phyloP scores from a whole-genome alignment of 805 yeast genomes.

The Myxozyma sirexii region DNA sequence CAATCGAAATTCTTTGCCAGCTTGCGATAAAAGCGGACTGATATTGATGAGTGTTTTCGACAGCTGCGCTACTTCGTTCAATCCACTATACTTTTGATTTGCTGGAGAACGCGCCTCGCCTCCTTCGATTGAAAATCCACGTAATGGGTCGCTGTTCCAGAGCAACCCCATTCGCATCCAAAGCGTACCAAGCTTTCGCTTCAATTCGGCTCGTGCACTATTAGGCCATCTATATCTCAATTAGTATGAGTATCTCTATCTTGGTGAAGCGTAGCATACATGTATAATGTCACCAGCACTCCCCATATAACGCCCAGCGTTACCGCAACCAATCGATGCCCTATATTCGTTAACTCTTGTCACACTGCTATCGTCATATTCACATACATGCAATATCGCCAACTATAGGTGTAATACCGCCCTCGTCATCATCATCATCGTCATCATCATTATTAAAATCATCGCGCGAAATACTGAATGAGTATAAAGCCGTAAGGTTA shows the following conservation, averaged over 20 bases:
- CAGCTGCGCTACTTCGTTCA: conserved; percentile 22
- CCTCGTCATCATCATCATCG: conserved; percentile 61
- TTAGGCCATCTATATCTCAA: conserved; percentile 53
- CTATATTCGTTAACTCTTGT: neutral
- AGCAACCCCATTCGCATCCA: conserved; percentile 82
- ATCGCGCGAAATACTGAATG: conserved; percentile 64
- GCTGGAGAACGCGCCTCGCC: neutral
- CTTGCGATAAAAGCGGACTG: conserved; percentile 32
- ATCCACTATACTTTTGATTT: conserved; percentile 2
- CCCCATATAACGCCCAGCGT: conserved; percentile 79
- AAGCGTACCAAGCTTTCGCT: conserved; percentile 63
- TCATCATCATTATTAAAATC: conserved; percentile 47
- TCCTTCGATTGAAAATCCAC: neutral
- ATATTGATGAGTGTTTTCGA: conserved; percentile 34
- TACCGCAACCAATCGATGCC: conserved; percentile 76
- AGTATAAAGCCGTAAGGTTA: conserved; percentile 75
- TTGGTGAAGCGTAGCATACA: conserved; percentile 52
- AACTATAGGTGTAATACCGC: conserved; percentile 67
- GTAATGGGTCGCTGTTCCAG: conserved; percentile 78
- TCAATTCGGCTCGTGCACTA: conserved; percentile 70
- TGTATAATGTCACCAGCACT: conserved; percentile 57
- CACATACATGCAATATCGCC: conserved; percentile 60
- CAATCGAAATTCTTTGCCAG: conserved; percentile 62
- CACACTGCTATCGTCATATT: neutral
- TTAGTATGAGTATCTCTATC: conserved; percentile 68